phyloP scores from a whole-genome alignment of 352 stramenopile species.

The Phytophthora pinifolia region DNA sequence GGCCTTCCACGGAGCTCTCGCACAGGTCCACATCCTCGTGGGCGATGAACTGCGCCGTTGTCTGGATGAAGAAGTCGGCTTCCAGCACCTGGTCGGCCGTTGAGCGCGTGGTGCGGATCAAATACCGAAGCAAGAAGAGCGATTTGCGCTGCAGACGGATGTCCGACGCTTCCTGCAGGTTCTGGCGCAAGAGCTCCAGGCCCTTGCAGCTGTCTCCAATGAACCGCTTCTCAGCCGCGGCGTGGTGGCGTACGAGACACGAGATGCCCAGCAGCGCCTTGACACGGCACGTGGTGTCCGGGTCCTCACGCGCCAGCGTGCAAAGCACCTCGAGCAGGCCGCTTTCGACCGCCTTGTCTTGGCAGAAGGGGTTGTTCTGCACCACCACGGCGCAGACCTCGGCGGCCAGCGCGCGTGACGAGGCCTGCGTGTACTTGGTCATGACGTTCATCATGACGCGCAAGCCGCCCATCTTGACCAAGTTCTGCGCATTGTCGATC shows the following conservation, averaged over 20 bases:
- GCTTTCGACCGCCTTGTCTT: constrained; percentile 65
- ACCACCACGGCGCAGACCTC: constrained; percentile 83
- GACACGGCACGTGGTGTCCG: constrained; percentile 65
- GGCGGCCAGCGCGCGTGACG: constrained; percentile 63
- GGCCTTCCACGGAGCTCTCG: constrained; percentile 69
- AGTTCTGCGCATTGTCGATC: constrained; percentile 89
- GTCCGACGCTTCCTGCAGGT: constrained; percentile 49
- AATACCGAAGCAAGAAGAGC: constrained; percentile 83
- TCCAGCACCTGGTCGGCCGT: constrained; percentile 55
- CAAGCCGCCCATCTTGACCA: constrained; percentile 83
- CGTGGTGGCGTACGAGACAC: constrained; percentile 78
- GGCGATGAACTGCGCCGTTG: constrained; percentile 48
- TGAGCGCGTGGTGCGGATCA: constrained; percentile 59
- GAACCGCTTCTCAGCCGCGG: constrained; percentile 59
- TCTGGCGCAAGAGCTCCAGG: constrained; percentile 54
- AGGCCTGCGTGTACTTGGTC: constrained; percentile 44
- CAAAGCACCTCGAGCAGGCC: constrained; percentile 74
- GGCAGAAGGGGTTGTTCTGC: constrained; percentile 87
- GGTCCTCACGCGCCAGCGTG: constrained; percentile 50
- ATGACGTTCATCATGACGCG: constrained; percentile 63
- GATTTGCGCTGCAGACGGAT: constrained; percentile 79
- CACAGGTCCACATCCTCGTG: constrained; percentile 80
- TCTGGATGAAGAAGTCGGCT: constrained; percentile 46
- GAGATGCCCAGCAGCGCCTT: constrained; percentile 85
- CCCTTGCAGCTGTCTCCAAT: constrained; percentile 59